Evolutionary conservation across 1,139 yeast species (phyloP), one percentile per base, ranked within the genome.

Genomic region (Suhomyces maxii): DNA sequence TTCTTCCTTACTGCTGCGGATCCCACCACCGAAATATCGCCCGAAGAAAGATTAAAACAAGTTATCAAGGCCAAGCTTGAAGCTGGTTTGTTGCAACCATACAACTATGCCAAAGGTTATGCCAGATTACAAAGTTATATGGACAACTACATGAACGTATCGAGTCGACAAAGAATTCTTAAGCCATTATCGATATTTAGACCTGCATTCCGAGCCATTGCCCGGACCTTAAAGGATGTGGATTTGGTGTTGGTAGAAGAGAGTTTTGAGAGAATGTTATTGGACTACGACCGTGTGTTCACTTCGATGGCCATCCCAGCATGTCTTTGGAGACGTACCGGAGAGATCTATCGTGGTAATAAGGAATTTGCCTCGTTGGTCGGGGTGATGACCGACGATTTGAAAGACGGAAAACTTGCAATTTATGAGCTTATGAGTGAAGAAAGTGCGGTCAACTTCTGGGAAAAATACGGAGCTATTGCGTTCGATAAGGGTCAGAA

Each of bases 271-370:
- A 76, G 98, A 50, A 88, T 91, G 96, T 69, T 93, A 42, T 71
- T 93, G 45, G 97, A 93, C 58, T 91, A 93, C 60, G 99, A 93
- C 64, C 78, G 99, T 39, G 97, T 93, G 3, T 93, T 93, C 65
- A 90, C 98, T 0, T 86, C 96, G 7, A 90, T 91, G 97, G 97
- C 97, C 8, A 90, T 93, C 47, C 99, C 99, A 0, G 97, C 98
- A 0, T 91, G 98, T 68, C 75, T 93, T 35, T 93, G 99, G 98
- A 76, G 98, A 59, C 84, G 99, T 57, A 91, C 99, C 0, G 99
- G 99, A 2, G 98, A 93, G 58, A 91, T 93, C 5, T 93, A 89
- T 59, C 73, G 98, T 52, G 98, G 97, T 1, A 93, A 93, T 65
- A 90, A 91, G 64, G 98, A 93, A 64, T 93, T 93, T 77, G 99